A percentile compares a stretch with the other conserved stretches of the same genome.
These are phyloP conservation scores for Cystobasidiaceae sp. DNA, from an alignment of 1,284 basidiomycete genomes.

Conservation along the genomic window DNA sequence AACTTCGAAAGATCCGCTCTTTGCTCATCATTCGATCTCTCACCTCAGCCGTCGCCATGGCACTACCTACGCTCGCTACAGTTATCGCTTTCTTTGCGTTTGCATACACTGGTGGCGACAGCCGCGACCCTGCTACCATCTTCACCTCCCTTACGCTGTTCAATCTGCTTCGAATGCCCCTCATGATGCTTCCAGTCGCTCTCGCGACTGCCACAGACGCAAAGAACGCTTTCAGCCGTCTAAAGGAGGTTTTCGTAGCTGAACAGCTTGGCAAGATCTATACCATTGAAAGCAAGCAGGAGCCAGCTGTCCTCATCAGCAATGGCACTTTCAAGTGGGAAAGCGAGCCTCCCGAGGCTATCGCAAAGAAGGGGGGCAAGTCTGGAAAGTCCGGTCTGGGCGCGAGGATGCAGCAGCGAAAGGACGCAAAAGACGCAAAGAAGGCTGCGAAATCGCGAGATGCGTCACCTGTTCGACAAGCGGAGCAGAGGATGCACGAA, in stretches of 20 bases:
- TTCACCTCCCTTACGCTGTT: slow-evolving; percentile 70
- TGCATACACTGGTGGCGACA: slow-evolving; percentile 56
- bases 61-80: slow-evolving; percentile 70
- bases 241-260: slow-evolving; percentile 66
- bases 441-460: background rate
- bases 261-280: slow-evolving; percentile 63
- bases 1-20: slow-evolving; percentile 71
- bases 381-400: slow-evolving; percentile 42
- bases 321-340: slow-evolving; percentile 80
- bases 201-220: slow-evolving; percentile 74
- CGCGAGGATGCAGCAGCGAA: slow-evolving; percentile 41
- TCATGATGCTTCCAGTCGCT: slow-evolving; percentile 59
- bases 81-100: slow-evolving; percentile 81
- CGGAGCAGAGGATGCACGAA: background rate
- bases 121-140: slow-evolving; percentile 62
- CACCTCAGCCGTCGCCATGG: slow-evolving; percentile 59
- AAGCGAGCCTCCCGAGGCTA: slow-evolving; percentile 54
- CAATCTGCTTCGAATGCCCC: slow-evolving; percentile 58
- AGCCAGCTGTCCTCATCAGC: slow-evolving; percentile 60
- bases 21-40: slow-evolving; percentile 68
- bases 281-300: slow-evolving; percentile 52
- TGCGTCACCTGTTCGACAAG: background rate
- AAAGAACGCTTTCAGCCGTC: slow-evolving; percentile 63
- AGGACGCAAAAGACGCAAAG: slow-evolving; percentile 33
- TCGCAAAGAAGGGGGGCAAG: slow-evolving; percentile 37